Percentiles rank a stretch among this genome's conserved stretches.
Evolutionary conservation across 2,329 filamentous ascomycete genomes (phyloP).

Genomic region (Didymosphaeria variabile): DNA sequence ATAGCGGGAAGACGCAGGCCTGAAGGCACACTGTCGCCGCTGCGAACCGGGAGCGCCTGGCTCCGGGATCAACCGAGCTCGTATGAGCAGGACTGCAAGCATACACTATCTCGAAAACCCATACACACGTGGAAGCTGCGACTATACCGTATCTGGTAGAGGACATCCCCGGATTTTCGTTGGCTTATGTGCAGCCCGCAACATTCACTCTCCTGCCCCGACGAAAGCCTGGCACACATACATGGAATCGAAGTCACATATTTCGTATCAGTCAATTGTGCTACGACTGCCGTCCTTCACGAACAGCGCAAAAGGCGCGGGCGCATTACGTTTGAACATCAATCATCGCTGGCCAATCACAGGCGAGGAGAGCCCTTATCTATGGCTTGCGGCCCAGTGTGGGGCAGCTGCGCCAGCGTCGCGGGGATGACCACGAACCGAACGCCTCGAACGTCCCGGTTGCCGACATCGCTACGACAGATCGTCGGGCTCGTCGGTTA

Average conservation of each 20-base stretch:
- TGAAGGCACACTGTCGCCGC: conserved; percentile 8
- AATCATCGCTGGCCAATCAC: conserved; percentile 44
- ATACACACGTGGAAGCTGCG: conserved; percentile 32
- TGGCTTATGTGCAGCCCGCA: conserved; percentile 10
- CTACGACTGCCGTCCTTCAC: conserved; percentile 22
- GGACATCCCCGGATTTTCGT: conserved; percentile 29
- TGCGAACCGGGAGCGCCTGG: conserved; percentile 13
- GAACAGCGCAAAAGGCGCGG: conserved; percentile 27
- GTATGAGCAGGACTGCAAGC: conserved; percentile 38
- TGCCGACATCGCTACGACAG: conserved; percentile 43
- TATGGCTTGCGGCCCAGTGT: conserved; percentile 25
- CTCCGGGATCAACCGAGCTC: conserved; percentile 33
- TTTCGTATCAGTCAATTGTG: background rate
- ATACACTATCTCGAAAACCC: conserved; percentile 27
- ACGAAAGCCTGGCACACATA: background rate
- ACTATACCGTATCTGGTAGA: conserved; percentile 37
- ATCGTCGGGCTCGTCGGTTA: conserved; percentile 9
- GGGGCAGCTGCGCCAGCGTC: conserved; percentile 18
- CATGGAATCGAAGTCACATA: background rate
- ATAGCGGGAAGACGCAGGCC: conserved; percentile 7
- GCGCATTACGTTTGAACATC: conserved; percentile 44
- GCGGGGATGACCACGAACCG: conserved; percentile 16
- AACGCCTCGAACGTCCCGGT: conserved; percentile 17
- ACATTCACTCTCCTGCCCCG: background rate
- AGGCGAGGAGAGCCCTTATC: conserved; percentile 28